Base-by-base conservation (phyloP, 2,329 filamentous ascomycete species). In the Bipolaris cookei region DNA sequence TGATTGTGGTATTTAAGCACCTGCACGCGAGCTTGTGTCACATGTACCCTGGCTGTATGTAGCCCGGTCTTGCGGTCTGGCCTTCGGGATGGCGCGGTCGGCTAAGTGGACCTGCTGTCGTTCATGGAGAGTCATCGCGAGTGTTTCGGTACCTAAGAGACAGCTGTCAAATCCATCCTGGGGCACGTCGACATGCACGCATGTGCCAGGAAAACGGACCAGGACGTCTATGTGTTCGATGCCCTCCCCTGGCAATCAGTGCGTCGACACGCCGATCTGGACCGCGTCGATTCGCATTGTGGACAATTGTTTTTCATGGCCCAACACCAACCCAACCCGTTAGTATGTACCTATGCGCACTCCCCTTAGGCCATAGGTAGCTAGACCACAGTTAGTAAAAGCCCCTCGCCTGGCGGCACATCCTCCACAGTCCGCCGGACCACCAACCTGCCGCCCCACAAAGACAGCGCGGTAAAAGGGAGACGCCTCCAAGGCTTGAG, bases 371-470 rank as follows among this genome's bases (percentile, higher is more conserved):
- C 41, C 38, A 30, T 42, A 3, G 42, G 38, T 21, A 10, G 34
- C 54, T 58, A 51, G 38, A 34, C 14, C 41, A 37, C 10, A 49
- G 16, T 11, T 30, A 54, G 59, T 51, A 54, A 58, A 56, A 7
- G 34, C 13, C 11, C 7, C 13, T 21, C 30, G 16, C 48, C 42
- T 63, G 53, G 59, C 57, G 57, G 59, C 51, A 43, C 51, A 61
- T 67, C 61, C 65, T 65, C 63, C 65, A 63, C 59, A 62, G 59
- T 59, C 44, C 11, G 59, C 54, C 61, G 59, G 65, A 56, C 49
- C 28, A 42, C 50, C 47, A 51, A 51, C 25, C 30, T 44, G 25
- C 43, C 57, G 49, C 64, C 66, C 65, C 63, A 51, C 62, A 61
- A 54, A 56, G 11, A 16, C 46, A 46, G n/a, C 42, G 45, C 49